A percentile compares a stretch with the other conserved stretches of the same genome.
Evolutionary conservation across 2,329 filamentous ascomycete genomes (phyloP).

Genomic region (Pseudocercospora ulei): DNA sequence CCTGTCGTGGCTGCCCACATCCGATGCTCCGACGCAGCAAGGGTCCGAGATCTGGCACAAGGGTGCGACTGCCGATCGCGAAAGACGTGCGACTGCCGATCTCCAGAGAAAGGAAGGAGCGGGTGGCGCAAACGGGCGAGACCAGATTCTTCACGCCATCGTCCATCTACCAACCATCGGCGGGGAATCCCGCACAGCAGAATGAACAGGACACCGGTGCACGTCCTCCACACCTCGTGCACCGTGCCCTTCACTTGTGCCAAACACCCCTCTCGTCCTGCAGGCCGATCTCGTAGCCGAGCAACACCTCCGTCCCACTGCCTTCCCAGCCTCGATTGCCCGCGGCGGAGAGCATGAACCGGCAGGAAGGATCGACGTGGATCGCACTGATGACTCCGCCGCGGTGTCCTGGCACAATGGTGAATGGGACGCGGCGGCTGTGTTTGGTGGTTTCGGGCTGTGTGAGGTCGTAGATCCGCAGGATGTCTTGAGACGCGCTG

Average conservation of each 20-base stretch:
- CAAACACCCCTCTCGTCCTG: slow-evolving; percentile 29
- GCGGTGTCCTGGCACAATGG: slow-evolving; percentile 86
- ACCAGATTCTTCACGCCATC: too few species aligned
- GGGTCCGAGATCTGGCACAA: too few species aligned
- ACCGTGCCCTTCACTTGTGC: slow-evolving; percentile 23
- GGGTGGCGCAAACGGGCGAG: too few species aligned
- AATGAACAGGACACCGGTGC: too few species aligned
- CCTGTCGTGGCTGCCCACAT: too few species aligned
- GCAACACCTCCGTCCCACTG: slow-evolving; percentile 68
- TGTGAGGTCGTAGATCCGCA: slow-evolving; percentile 81
- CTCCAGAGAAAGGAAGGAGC: too few species aligned
- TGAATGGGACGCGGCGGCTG: slow-evolving; percentile 71
- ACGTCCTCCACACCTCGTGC: too few species aligned
- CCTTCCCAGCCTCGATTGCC: slow-evolving; percentile 96
- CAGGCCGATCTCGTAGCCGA: slow-evolving; percentile 77
- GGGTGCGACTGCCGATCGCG: too few species aligned
- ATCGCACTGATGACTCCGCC: slow-evolving; percentile 80
- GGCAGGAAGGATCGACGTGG: slow-evolving; percentile 76
- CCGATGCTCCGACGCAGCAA: too few species aligned
- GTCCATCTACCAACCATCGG: too few species aligned
- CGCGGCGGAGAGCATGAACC: slow-evolving; percentile 83
- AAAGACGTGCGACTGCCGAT: too few species aligned
- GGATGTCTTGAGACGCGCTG: slow-evolving; percentile 85
- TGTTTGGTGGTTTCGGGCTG: slow-evolving; percentile 52
- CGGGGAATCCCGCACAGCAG: too few species aligned